Evolutionary conservation across 768 basidiomycete species (phyloP).

Genomic region (Suillus ampliporus): DNA sequence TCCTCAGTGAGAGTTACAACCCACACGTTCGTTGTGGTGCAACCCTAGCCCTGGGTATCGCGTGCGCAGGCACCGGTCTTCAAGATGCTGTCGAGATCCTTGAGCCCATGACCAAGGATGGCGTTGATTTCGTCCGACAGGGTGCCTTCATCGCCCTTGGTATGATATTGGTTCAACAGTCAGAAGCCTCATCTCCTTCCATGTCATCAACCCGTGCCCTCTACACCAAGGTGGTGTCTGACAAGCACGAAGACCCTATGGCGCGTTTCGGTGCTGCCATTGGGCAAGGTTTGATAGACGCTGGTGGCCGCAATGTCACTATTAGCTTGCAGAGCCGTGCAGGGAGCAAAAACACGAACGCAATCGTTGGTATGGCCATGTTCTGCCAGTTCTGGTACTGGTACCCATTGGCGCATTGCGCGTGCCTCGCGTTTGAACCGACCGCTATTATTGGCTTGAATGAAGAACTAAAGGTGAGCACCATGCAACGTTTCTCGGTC

Average conservation of each 20-base stretch:
- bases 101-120: conserved; percentile 98
- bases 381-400: conserved; percentile 99
- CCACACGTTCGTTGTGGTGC: conserved; percentile 98
- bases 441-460: conserved; percentile 95
- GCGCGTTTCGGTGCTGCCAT: conserved; percentile 96
- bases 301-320: conserved; percentile 95
- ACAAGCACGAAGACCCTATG: conserved; percentile 99
- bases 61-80: conserved; percentile 92
- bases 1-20: conserved; percentile 97
- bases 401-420: conserved; percentile 96
- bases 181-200: conserved; percentile 87
- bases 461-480: conserved; percentile 70
- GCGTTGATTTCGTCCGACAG: conserved; percentile 98
- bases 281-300: conserved; percentile 97
- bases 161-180: conserved; percentile 97
- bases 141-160: conserved; percentile 95
- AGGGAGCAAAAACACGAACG: conserved; percentile 90
- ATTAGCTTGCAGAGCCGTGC: conserved; percentile 93
- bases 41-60: conserved; percentile 94
- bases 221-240: conserved; percentile 87
- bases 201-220: conserved; percentile 80
- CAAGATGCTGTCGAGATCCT: conserved; percentile 96
- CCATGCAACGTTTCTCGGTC: not conserved
- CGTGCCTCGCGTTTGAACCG: conserved; percentile 91
- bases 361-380: conserved; percentile 96